phyloP scores from a whole-genome alignment of 257 asterid genomes.

The Primulina tabacum region DNA sequence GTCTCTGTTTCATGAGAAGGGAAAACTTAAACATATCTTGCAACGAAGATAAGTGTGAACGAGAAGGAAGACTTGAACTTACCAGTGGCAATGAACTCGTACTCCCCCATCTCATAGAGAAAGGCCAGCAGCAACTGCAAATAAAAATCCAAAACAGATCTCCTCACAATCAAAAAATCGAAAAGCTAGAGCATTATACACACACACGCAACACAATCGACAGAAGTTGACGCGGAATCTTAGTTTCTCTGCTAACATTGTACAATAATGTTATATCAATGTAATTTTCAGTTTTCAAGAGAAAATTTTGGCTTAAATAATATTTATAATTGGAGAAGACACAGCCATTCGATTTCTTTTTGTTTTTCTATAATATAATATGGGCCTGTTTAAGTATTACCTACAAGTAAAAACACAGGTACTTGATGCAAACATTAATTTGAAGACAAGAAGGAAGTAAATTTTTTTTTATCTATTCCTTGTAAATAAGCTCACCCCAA shows the following conservation, averaged over 20 bases:
- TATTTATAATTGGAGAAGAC: background rate
- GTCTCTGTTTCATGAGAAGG: too few relatives aligned
- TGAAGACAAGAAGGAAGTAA: slow-evolving; percentile 2
- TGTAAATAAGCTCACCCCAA: slow-evolving; percentile 45
- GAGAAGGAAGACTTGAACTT: background rate
- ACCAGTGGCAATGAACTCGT: slow-evolving; percentile 57
- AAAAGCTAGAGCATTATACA: background rate
- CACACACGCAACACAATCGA: background rate
- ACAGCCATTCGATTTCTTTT: background rate
- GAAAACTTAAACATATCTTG: too few relatives aligned
- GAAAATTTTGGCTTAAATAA: too few relatives aligned
- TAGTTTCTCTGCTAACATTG: background rate
- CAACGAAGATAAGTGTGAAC: too few relatives aligned
- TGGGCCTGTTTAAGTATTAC: background rate
- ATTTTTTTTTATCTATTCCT: background rate
- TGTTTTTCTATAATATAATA: too few relatives aligned
- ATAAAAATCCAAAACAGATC: slow-evolving; percentile 4
- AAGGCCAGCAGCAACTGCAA: slow-evolving; percentile 51
- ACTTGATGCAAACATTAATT: background rate
- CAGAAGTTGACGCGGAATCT: background rate
- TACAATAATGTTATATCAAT: background rate
- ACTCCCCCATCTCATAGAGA: slow-evolving; percentile 38
- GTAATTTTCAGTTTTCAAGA: background rate
- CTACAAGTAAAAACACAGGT: background rate
- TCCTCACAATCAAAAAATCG: background rate